These are phyloP conservation scores for Thinopyrum elongatum DNA, from an alignment of 176 grass and related monocot genomes.

Conservation along the genomic window DNA sequence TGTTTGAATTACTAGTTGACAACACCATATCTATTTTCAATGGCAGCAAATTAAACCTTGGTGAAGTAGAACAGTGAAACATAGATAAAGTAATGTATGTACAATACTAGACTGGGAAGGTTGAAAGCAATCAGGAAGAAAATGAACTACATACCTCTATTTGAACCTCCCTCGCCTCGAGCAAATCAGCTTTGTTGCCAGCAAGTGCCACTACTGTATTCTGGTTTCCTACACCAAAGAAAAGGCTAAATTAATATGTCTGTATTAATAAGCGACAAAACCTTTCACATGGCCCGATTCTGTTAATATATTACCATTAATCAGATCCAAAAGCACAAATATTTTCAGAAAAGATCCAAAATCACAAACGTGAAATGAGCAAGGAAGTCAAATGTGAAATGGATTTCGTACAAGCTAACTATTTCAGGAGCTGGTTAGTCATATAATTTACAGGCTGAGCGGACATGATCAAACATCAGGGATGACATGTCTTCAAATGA, in stretches of 20 bases:
- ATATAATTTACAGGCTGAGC: background rate
- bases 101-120: background rate
- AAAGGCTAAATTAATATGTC: conserved; percentile 5
- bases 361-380: background rate
- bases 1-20: background rate
- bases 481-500: background rate
- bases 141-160: conserved; percentile 49
- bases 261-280: conserved; percentile 23
- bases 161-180: conserved; percentile 77
- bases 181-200: conserved; percentile 90
- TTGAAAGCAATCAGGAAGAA: background rate
- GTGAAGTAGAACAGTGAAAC: background rate
- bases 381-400: background rate
- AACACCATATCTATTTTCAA: conserved; percentile 5
- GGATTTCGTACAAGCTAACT: background rate
- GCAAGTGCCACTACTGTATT: conserved; percentile 87
- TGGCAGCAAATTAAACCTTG: conserved; percentile 3
- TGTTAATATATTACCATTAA: background rate
- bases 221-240: conserved; percentile 60
- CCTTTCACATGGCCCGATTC: background rate
- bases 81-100: background rate
- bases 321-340: conserved; percentile 13
- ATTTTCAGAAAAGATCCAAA: conserved; percentile 12
- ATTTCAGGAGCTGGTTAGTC: background rate
- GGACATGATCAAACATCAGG: conserved; percentile 10